A percentile compares a stretch with the other conserved stretches of the same genome.
These are phyloP conservation scores for Talaromyces verruculosus DNA, from an alignment of 2,329 filamentous ascomycete genomes.

Conservation along the genomic window DNA sequence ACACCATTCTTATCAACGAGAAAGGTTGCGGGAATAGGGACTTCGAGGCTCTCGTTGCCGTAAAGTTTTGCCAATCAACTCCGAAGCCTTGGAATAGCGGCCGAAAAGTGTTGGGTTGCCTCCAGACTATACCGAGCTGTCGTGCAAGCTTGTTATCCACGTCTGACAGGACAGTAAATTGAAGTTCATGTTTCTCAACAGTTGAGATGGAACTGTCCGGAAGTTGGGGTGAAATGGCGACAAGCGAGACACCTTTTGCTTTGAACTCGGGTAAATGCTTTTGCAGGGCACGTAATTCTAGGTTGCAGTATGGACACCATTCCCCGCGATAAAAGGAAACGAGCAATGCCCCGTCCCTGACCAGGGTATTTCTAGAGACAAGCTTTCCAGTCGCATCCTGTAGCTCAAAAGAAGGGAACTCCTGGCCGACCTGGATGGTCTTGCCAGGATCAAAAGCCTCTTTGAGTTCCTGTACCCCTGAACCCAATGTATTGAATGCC, in stretches of 20 bases:
- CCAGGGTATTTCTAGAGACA: constrained; percentile 35
- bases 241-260: constrained; percentile 42
- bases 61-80: constrained; percentile 35
- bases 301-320: constrained; percentile 52
- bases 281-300: constrained; percentile 41
- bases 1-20: constrained; percentile 39
- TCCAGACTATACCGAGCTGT: constrained; percentile 41
- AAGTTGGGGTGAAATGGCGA: constrained; percentile 47
- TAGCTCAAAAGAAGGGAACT: constrained; percentile 39
- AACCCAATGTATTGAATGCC: neutral
- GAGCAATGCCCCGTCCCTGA: constrained; percentile 37
- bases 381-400: constrained; percentile 37
- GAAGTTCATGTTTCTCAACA: constrained; percentile 43
- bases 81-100: constrained; percentile 32
- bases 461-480: neutral
- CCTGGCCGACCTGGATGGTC: constrained; percentile 37
- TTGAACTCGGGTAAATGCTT: constrained; percentile 37
- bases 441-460: constrained; percentile 25
- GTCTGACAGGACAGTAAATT: constrained; percentile 46
- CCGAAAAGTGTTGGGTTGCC: constrained; percentile 32
- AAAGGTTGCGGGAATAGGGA: constrained; percentile 44
- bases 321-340: constrained; percentile 51
- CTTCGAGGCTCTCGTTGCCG: constrained; percentile 40
- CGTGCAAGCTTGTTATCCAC: constrained; percentile 37
- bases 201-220: constrained; percentile 41